Conservation (phyloP, 2,329 filamentous ascomycete species). For the Xylaria sp. region DNA sequence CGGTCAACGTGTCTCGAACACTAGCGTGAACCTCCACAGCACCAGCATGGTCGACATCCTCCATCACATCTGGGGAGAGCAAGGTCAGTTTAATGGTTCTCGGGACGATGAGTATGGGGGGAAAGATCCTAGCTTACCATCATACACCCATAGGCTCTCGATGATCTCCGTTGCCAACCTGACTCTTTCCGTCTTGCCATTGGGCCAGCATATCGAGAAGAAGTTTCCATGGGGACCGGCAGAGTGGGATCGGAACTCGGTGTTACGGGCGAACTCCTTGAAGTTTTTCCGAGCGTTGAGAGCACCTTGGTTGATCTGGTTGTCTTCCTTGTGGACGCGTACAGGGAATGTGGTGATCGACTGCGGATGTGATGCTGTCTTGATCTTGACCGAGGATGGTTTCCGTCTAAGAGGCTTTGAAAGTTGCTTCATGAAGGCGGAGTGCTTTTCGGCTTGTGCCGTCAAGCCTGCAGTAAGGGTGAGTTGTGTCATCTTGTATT, state of each 20-base stretch:
- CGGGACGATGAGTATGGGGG: not conserved
- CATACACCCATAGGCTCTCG: constrained; percentile 40
- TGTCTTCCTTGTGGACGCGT: constrained; percentile 39
- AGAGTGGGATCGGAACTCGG: constrained; percentile 40
- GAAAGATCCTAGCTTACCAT: constrained; percentile 34
- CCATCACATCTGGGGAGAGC: constrained; percentile 36
- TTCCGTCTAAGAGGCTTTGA: constrained; percentile 29
- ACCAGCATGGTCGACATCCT: constrained; percentile 37
- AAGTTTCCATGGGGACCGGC: constrained; percentile 40
- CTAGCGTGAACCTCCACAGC: constrained; percentile 37
- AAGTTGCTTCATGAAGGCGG: constrained; percentile 26
- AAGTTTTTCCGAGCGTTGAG: constrained; percentile 41
- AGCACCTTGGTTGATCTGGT: constrained; percentile 37
- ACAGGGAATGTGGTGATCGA: constrained; percentile 40
- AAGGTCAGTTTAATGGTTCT: constrained; percentile 15
- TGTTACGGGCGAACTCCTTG: constrained; percentile 30
- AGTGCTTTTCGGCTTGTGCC: constrained; percentile 32
- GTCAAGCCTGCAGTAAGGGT: constrained; percentile 30
- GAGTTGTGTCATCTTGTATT: constrained; percentile 37
- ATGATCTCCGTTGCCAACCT: constrained; percentile 42
- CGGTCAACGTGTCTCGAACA: constrained; percentile 35
- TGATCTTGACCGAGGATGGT: constrained; percentile 34
- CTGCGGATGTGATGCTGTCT: constrained; percentile 35
- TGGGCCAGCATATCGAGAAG: constrained; percentile 39
- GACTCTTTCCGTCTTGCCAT: constrained; percentile 39